Percentiles rank a stretch among this genome's conserved stretches.
Conservation (phyloP, 495 filamentous ascomycete species). For the Hypoxylon fragiforme region DNA sequence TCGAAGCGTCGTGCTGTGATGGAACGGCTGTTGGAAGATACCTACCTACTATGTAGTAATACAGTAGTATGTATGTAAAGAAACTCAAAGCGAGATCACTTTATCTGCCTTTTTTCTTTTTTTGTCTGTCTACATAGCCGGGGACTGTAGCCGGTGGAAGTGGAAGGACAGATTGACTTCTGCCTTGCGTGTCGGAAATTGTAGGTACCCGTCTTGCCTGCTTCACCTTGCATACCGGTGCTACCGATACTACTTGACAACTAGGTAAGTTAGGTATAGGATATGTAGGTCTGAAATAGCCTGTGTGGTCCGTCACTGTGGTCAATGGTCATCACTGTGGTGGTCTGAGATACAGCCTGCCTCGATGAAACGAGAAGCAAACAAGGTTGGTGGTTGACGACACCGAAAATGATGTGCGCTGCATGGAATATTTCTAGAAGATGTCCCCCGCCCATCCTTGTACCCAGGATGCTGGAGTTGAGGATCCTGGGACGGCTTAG, state of each 20-base stretch:
- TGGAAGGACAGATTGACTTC: constrained; percentile 6
- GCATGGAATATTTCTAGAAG: constrained; percentile 39
- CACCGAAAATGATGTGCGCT: constrained; percentile 28
- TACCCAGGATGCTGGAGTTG: constrained; percentile 7
- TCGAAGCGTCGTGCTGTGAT: too few relatives aligned
- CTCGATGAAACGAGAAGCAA: constrained; percentile 22
- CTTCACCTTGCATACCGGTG: constrained; percentile 28
- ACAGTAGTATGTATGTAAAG: too few relatives aligned
- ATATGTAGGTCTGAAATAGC: too few relatives aligned
- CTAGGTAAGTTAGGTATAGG: too few relatives aligned
- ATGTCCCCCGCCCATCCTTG: constrained; percentile 24
- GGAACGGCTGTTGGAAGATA: neutral
- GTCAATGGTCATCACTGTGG: constrained; percentile 11
- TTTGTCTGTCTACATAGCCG: constrained; percentile 15
- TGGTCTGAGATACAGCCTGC: constrained; percentile 13
- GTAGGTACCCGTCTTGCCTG: constrained; percentile 15
- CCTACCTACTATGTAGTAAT: too few relatives aligned
- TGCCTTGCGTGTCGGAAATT: constrained; percentile 29
- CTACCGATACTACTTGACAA: too few relatives aligned
- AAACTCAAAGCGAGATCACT: constrained; percentile 19
- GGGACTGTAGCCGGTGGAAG: constrained; percentile 24
- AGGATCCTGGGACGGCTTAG: constrained; percentile 4
- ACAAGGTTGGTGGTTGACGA: constrained; percentile 24
- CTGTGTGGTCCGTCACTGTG: constrained; percentile 20
- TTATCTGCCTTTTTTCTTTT: too few relatives aligned